Evolutionary conservation across 2,329 filamentous ascomycete genomes (phyloP).

Genomic region (Diplodia sapinea): DNA sequence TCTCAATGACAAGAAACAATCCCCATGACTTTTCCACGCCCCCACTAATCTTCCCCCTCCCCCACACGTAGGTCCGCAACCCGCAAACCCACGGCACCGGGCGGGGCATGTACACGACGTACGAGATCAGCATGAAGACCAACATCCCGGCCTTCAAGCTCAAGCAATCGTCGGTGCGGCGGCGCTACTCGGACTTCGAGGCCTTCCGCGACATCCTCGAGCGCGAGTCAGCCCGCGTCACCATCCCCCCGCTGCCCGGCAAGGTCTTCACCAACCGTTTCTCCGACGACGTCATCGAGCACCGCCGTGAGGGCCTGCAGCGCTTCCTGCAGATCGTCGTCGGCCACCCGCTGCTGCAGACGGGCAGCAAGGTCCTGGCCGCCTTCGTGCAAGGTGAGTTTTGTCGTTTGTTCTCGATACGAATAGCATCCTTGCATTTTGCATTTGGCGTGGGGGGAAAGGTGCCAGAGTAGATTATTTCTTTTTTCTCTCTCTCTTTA

Average conservation of each 20-base stretch:
- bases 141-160: conserved; percentile 99
- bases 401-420: neutral
- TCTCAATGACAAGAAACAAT: neutral
- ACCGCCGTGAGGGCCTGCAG: conserved; percentile 86
- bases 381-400: conserved; percentile 89
- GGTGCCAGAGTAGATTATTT: neutral
- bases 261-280: conserved; percentile 99
- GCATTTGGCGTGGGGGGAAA: neutral
- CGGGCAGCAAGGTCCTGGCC: conserved; percentile 93
- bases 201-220: conserved; percentile 98
- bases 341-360: conserved; percentile 94
- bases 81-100: conserved; percentile 94
- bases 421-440: neutral
- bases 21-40: neutral
- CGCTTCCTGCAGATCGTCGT: conserved; percentile 97
- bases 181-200: conserved; percentile 97
- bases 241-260: conserved; percentile 91
- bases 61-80: conserved; percentile 73
- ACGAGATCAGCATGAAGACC: conserved; percentile 96
- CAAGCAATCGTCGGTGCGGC: conserved; percentile 79
- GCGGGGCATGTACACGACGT: conserved; percentile 97
- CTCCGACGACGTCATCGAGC: conserved; percentile 97
- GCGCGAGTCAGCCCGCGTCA: conserved; percentile 90
- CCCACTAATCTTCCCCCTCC: conserved; percentile 33
- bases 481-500: neutral